phyloP scores from a whole-genome alignment of 345 rosid genomes.

The Streptanthus diversifolius region DNA sequence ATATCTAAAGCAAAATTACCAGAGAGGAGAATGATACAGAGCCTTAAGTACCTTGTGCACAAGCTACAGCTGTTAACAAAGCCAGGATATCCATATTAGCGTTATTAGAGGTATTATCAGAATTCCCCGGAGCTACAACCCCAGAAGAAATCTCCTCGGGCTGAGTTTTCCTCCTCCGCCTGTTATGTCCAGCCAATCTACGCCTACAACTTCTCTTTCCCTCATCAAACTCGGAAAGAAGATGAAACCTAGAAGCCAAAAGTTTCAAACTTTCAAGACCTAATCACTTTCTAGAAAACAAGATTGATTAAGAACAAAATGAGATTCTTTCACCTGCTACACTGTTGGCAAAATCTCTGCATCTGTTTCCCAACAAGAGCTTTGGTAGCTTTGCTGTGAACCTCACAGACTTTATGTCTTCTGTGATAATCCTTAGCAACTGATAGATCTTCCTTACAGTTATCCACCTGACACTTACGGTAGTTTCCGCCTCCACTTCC shows the following conservation, averaged over 20 bases:
- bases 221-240: constrained; percentile 76
- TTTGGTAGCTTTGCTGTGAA: constrained; percentile 73
- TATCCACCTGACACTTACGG: constrained; percentile 85
- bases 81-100: constrained; percentile 56
- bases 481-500: constrained; percentile 47
- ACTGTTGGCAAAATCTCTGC: constrained; percentile 98
- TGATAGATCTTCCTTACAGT: constrained; percentile 72
- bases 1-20: neutral
- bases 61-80: constrained; percentile 60
- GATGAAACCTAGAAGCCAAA: constrained; percentile 55
- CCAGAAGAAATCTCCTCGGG: constrained; percentile 58
- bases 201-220: constrained; percentile 87
- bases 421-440: constrained; percentile 84
- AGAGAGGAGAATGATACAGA: neutral
- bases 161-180: constrained; percentile 77
- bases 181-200: constrained; percentile 78
- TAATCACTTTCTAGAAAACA: neutral
- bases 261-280: neutral
- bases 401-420: constrained; percentile 84
- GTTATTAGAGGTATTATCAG: constrained; percentile 29
- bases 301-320: neutral
- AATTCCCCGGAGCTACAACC: constrained; percentile 42
- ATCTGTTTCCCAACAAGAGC: constrained; percentile 79
- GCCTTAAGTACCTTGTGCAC: constrained; percentile 52
- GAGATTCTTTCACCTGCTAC: constrained; percentile 63